Evolutionary conservation across 2,329 filamentous ascomycete species (phyloP).

Genomic region (Alternaria burnsii): DNA sequence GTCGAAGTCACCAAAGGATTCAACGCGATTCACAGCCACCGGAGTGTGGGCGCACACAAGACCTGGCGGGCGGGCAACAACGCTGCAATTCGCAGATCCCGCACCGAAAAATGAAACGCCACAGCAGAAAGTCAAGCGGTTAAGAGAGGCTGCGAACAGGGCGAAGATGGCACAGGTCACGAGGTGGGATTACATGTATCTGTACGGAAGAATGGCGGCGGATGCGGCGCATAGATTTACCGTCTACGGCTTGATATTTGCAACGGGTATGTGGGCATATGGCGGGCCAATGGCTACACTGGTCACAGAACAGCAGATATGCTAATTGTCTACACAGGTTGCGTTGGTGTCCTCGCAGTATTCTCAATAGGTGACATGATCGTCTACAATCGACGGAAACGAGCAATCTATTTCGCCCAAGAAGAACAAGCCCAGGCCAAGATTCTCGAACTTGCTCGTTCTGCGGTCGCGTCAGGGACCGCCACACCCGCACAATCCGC

Average conservation of each 20-base stretch:
- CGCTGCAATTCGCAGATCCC: conserved; percentile 51
- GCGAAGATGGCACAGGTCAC: conserved; percentile 61
- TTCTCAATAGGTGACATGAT: conserved; percentile 73
- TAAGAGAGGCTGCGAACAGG: conserved; percentile 59
- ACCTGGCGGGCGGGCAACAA: conserved; percentile 54
- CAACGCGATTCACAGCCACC: conserved; percentile 79
- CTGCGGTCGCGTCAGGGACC: conserved; percentile 53
- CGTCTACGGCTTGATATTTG: conserved; percentile 67
- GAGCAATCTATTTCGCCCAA: conserved; percentile 66
- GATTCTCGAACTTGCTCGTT: conserved; percentile 55
- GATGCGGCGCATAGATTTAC: conserved; percentile 69
- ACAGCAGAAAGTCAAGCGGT: conserved; percentile 62
- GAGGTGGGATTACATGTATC: conserved; percentile 59
- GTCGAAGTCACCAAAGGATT: conserved; percentile 78
- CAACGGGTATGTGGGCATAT: conserved; percentile 60
- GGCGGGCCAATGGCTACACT: conserved; percentile 20
- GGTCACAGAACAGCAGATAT: neutral
- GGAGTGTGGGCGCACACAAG: conserved; percentile 76
- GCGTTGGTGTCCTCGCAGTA: conserved; percentile 67
- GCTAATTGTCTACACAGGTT: conserved; percentile 53
- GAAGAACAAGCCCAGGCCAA: conserved; percentile 57
- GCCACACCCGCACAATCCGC: conserved; percentile 62
- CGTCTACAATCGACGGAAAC: conserved; percentile 71
- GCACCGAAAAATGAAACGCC: conserved; percentile 60
- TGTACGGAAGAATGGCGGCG: conserved; percentile 55